Percentiles rank a stretch among this genome's conserved stretches.
These are phyloP conservation scores for Moesziomyces parantarcticus DNA, from an alignment of 1,284 basidiomycete species.

Conservation along the genomic window DNA sequence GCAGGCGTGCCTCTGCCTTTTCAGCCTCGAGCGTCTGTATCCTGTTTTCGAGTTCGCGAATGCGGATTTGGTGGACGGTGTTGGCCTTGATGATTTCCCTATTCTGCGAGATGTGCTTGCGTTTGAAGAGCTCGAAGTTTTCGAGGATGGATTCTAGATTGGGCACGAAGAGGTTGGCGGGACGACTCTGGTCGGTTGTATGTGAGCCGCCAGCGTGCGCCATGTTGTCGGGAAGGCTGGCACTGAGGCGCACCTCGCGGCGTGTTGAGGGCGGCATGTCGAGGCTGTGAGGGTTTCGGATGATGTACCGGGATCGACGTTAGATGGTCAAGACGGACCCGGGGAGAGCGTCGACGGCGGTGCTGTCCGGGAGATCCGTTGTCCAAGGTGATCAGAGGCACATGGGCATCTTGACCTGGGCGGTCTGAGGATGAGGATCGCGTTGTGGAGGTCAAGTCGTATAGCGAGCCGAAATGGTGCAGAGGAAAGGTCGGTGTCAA, in stretches of 20 bases:
- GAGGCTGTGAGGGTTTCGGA: not conserved
- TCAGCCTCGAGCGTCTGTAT: constrained; percentile 58
- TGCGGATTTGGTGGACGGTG: constrained; percentile 53
- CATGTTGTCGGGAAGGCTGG: constrained; percentile 32
- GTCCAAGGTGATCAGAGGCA: too few species aligned
- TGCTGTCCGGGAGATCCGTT: too few species aligned
- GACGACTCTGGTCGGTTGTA: constrained; percentile 33
- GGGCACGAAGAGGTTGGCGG: constrained; percentile 30
- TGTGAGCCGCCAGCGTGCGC: constrained; percentile 9
- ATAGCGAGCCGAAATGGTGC: too few species aligned
- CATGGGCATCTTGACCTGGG: too few species aligned
- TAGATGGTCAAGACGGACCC: too few species aligned
- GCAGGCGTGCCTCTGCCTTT: constrained; percentile 40
- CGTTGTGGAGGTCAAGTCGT: too few species aligned
- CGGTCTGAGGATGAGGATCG: too few species aligned
- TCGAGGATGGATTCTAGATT: constrained; percentile 62
- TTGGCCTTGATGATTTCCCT: constrained; percentile 65
- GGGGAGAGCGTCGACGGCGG: too few species aligned
- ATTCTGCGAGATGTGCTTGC: constrained; percentile 66
- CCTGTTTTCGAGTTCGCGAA: constrained; percentile 61
- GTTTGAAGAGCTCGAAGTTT: constrained; percentile 63
- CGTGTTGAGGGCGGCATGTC: constrained; percentile 47
- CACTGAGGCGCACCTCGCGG: constrained; percentile 43
- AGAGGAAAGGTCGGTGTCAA: too few species aligned
- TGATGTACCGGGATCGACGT: not conserved